Percentiles rank a stretch among this genome's conserved stretches.
Evolutionary conservation across 495 filamentous ascomycete genomes (phyloP).

Genomic region (Daldinia bambusicola): DNA sequence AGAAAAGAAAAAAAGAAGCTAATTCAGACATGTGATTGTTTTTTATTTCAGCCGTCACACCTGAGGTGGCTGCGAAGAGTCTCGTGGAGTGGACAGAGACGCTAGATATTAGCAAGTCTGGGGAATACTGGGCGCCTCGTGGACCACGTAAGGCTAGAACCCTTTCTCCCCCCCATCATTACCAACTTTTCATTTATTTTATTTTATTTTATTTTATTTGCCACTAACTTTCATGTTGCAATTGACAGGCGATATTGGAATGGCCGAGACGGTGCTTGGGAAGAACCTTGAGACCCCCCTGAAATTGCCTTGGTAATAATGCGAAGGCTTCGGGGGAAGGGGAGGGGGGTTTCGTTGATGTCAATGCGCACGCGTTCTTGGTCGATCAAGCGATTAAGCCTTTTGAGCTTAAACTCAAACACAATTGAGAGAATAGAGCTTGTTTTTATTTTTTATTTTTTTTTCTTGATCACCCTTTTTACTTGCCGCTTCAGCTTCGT

Average conservation of each 20-base stretch:
- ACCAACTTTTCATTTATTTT: not conserved
- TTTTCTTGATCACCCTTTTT: not conserved
- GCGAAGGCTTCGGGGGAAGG: conserved; percentile 14
- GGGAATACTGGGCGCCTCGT: conserved; percentile 76
- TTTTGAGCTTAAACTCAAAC: conserved; percentile 14
- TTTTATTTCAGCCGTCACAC: conserved; percentile 66
- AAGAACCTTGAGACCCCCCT: conserved; percentile 69
- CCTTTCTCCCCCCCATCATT: not conserved
- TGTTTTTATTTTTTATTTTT: too few species aligned
- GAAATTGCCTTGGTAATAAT: conserved; percentile 76
- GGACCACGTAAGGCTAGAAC: conserved; percentile 64
- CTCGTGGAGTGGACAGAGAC: conserved; percentile 69
- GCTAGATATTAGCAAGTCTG: conserved; percentile 72
- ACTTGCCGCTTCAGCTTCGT: not conserved
- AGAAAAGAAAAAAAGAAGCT: too few species aligned
- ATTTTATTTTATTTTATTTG: not conserved
- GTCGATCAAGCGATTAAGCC: not conserved
- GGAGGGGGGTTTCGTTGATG: not conserved
- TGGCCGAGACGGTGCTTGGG: conserved; percentile 71
- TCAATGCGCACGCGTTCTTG: conserved; percentile 7
- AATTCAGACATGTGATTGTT: not conserved
- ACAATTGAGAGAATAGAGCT: not conserved
- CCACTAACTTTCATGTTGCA: conserved; percentile 23
- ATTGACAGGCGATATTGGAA: conserved; percentile 70
- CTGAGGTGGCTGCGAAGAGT: conserved; percentile 71